Conservation (phyloP, 2,329 filamentous ascomycete genomes). For the Ustilaginoidea virens region DNA sequence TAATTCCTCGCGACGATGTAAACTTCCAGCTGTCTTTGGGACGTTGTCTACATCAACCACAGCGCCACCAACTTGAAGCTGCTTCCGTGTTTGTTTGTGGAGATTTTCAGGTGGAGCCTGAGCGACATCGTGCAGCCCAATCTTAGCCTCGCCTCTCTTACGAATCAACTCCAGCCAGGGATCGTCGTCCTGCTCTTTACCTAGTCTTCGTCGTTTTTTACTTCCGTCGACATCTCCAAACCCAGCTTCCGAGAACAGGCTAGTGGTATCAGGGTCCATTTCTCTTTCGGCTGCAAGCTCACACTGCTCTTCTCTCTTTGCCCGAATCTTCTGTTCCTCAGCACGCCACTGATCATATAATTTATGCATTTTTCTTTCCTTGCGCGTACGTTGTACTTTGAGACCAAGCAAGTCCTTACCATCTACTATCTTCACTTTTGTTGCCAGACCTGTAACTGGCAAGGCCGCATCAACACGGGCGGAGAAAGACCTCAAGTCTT, state of each 20-base stretch:
- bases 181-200: slow-evolving; percentile 45
- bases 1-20: slow-evolving; percentile 23
- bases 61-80: slow-evolving; percentile 18
- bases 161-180: slow-evolving; percentile 64
- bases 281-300: slow-evolving; percentile 49
- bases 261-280: slow-evolving; percentile 39
- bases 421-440: slow-evolving; percentile 38
- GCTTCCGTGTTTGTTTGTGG: slow-evolving; percentile 27
- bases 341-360: slow-evolving; percentile 65
- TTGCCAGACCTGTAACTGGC: slow-evolving; percentile 56
- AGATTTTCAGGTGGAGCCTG: slow-evolving; percentile 65
- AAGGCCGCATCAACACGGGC: slow-evolving; percentile 73
- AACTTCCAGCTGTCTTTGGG: slow-evolving; percentile 23
- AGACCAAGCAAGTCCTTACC: slow-evolving; percentile 49
- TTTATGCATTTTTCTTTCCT: slow-evolving; percentile 71
- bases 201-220: slow-evolving; percentile 14
- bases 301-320: slow-evolving; percentile 48
- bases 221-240: slow-evolving; percentile 25
- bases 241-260: slow-evolving; percentile 17
- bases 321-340: slow-evolving; percentile 47
- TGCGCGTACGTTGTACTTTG: slow-evolving; percentile 59
- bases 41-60: slow-evolving; percentile 20
- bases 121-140: slow-evolving; percentile 43
- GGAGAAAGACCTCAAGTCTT: slow-evolving; percentile 67
- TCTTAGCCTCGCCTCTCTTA: slow-evolving; percentile 41